Evolutionary conservation across 768 basidiomycete species (phyloP), one percentile per base, ranked within the genome.

Genomic region (Neoboletus brunneissimus): DNA sequence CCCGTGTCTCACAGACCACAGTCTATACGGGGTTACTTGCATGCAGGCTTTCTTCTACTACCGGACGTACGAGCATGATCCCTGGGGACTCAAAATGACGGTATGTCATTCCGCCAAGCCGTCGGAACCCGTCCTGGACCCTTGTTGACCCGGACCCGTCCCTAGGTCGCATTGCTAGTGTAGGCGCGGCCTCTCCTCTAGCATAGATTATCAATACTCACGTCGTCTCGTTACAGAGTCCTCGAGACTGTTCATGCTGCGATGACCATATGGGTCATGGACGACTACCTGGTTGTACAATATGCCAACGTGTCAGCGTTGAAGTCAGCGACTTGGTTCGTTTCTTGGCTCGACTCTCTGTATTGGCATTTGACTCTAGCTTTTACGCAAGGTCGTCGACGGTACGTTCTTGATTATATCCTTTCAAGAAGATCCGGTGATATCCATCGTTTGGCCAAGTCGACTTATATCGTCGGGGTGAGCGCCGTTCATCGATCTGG

Each of bases 1-100:
- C 22, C n/a, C 11, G 23, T 55, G 46, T 43, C 57, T 58, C 38
- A 63, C 48, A 18, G 2, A 18, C 22, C 29, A 16, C 35, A 70
- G 69, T 22, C 49, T 71, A 3, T 70, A 71, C n/a, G 69, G 69
- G 13, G 50, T 67, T 6, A 68, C 67, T 7, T 69, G 67, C 55
- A 57, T 59, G 42, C 68, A 69, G 34, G 58, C 67, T 6, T 63
- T 71, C 23, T 71, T 64, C 22, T 69, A 69, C 55, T 71, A 66
- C 20, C 59, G 49, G 12, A 69, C 62, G 0, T 69, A 69, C 54
- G 56, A 55, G 3, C 45, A 47, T 2, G 68, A 69, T 25, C 6
- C 31, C 12, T 22, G 45, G 47, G 50, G 55, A 25, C 64, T 69
- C 27, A 70, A 68, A 42, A 4, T 55, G 27, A 64, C 53, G 43